phyloP scores from a whole-genome alignment of 495 filamentous ascomycete species.

The Penicillium herquei region DNA sequence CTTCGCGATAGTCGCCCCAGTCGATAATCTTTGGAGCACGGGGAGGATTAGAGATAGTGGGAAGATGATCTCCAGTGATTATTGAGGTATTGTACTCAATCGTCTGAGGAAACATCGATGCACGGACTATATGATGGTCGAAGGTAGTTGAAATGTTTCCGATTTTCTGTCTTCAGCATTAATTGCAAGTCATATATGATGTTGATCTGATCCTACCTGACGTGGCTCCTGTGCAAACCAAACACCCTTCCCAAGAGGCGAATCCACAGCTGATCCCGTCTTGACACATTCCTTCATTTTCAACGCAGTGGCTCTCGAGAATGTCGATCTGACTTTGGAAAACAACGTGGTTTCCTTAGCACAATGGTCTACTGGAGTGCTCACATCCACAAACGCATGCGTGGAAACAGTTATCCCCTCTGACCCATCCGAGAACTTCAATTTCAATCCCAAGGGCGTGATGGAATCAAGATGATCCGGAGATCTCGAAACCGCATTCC shows the following conservation, averaged over 20 bases:
- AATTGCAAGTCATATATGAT: neutral
- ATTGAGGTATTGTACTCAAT: constrained; percentile 16
- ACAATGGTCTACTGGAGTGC: constrained; percentile 4
- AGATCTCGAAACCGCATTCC: constrained; percentile 7
- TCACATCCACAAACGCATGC: constrained; percentile 16
- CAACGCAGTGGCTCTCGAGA: constrained; percentile 8
- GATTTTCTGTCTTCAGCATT: constrained; percentile 4
- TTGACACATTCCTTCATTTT: constrained; percentile 8
- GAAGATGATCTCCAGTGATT: constrained; percentile 11
- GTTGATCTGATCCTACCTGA: constrained; percentile 3
- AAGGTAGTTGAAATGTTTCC: constrained; percentile 11
- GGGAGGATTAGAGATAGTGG: constrained; percentile 9
- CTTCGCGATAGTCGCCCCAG: constrained; percentile 16
- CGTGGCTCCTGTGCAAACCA: constrained; percentile 12
- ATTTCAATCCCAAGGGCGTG: constrained; percentile 15
- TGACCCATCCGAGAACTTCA: constrained; percentile 11
- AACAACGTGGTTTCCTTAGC: constrained; percentile 3
- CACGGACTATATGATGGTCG: constrained; percentile 9
- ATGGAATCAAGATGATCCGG: neutral
- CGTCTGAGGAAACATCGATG: constrained; percentile 11
- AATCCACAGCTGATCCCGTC: constrained; percentile 3
- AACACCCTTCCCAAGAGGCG: constrained; percentile 15
- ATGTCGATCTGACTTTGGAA: constrained; percentile 4
- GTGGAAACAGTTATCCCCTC: constrained; percentile 16
- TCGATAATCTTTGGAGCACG: constrained; percentile 10